Base-by-base conservation (phyloP, 169 alveolate genomes). In the Condylostoma magnum region DNA sequence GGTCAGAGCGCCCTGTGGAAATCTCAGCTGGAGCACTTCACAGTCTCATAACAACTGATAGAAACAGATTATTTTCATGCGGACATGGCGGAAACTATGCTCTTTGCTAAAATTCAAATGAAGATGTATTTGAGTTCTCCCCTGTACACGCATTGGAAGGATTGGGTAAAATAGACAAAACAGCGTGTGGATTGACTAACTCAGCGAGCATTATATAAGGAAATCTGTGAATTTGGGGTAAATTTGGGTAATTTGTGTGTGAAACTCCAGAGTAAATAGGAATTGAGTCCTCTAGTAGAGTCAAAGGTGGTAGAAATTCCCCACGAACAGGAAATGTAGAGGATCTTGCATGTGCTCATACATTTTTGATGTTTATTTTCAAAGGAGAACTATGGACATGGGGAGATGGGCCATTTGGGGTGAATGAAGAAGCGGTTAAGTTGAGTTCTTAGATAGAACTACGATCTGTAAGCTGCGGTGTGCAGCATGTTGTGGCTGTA, bases 141-240 rank as follows among this genome's bases (percentile, higher is more conserved):
- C 15, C 36, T 12, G 31, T 60, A 12, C 12, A 38, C 18, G 25
- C 12, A n/a, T 25, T 60, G 6, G 37, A 60, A 60, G 71, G 71
- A 38, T n/a, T 60, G 57, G 71, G 71, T 15, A 60, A 60, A 3
- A 34, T 60, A 38, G 71, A 60, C 27, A 60, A 38, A 3, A 12
- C 43, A 12, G 18, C 22, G 12, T 52, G 56, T n/a, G 71, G 71
- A 10, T 41, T 60, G 18, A 60, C 15, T 10, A 6, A 2, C 31
- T 60, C 71, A 36, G 71, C 71, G 12, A 55, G 56, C n/a, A 41
- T 60, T n/a, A 41, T 60, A 12, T 55, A 60, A 27, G 71, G 71
- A 31, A 36, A 60, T 41, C 25, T 60, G 18, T 33, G 20, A 38
- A 18, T 60, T n/a, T 60, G 71, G 58, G 71, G 71, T 22, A 60